Evolutionary conservation across 2,329 filamentous ascomycete species (phyloP).

Genomic region (Alternaria metachromatica): DNA sequence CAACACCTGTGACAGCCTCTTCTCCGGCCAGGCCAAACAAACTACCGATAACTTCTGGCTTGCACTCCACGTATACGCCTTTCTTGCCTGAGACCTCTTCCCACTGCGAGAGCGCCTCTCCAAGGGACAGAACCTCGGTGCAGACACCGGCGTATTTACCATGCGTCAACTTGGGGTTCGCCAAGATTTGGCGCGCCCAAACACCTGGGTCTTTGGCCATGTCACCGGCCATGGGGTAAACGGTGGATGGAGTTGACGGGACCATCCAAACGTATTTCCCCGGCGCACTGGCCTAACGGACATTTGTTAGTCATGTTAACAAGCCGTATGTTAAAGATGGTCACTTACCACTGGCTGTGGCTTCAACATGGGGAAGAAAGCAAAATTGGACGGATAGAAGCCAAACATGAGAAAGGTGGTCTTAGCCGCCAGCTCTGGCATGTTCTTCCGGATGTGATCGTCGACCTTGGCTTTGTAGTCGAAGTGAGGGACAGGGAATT

Average conservation of each 20-base stretch:
- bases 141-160: constrained; percentile 5
- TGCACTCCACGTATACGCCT: constrained; percentile 3
- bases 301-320: not conserved
- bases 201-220: constrained; percentile 9
- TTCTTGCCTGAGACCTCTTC: constrained; percentile 1
- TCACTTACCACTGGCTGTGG: constrained; percentile 7
- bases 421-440: constrained; percentile 23
- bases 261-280: constrained; percentile 5
- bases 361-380: constrained; percentile 15
- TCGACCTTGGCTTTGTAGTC: constrained; percentile 51
- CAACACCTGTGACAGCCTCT: constrained; percentile 5
- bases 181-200: constrained; percentile 7
- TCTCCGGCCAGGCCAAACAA: not conserved
- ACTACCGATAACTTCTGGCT: not conserved
- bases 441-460: constrained; percentile 46
- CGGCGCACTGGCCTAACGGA: not conserved
- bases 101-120: not conserved
- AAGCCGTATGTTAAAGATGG: not conserved
- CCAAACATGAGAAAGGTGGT: constrained; percentile 22
- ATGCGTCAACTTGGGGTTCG: constrained; percentile 2
- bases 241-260: not conserved
- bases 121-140: constrained; percentile 1
- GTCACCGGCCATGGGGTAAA: constrained; percentile 5
- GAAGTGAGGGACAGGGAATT: constrained; percentile 47
- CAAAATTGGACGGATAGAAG: constrained; percentile 25